phyloP scores from a whole-genome alignment of 768 basidiomycete genomes.

The Lentinula sp. region DNA sequence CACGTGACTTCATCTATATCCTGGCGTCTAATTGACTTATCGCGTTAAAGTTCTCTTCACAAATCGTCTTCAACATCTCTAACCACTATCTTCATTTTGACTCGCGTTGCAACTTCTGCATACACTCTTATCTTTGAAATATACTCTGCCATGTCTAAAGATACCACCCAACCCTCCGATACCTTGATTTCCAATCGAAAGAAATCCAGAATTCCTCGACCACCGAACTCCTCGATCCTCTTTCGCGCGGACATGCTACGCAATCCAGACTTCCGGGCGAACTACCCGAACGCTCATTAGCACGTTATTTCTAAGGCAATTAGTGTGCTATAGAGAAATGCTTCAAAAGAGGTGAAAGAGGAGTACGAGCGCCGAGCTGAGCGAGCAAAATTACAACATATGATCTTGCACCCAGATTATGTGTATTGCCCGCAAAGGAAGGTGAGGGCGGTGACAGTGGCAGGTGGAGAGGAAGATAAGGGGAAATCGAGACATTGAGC shows the following conservation, averaged over 20 bases:
- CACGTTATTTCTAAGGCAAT: neutral
- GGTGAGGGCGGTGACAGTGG: too few species aligned
- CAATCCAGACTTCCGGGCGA: neutral
- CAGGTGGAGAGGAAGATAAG: too few species aligned
- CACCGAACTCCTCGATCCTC: neutral
- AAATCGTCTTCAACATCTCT: too few species aligned
- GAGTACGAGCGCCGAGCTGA: neutral
- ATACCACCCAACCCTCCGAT: neutral
- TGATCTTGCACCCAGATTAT: neutral
- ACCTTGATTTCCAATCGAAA: neutral
- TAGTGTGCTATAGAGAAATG: neutral
- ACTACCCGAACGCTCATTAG: neutral
- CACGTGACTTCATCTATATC: too few species aligned
- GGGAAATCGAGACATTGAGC: too few species aligned
- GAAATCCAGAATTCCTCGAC: neutral
- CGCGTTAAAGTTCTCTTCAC: too few species aligned
- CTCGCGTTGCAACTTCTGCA: neutral
- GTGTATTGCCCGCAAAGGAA: neutral
- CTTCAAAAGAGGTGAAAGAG: neutral
- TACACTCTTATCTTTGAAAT: neutral
- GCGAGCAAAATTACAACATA: neutral
- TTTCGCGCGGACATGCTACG: neutral
- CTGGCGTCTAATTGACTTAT: too few species aligned
- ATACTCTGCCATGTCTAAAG: neutral
- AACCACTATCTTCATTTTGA: too few species aligned